phyloP scores from a whole-genome alignment of 192 early-diverging fungal species.

The Podila clonocystis region DNA sequence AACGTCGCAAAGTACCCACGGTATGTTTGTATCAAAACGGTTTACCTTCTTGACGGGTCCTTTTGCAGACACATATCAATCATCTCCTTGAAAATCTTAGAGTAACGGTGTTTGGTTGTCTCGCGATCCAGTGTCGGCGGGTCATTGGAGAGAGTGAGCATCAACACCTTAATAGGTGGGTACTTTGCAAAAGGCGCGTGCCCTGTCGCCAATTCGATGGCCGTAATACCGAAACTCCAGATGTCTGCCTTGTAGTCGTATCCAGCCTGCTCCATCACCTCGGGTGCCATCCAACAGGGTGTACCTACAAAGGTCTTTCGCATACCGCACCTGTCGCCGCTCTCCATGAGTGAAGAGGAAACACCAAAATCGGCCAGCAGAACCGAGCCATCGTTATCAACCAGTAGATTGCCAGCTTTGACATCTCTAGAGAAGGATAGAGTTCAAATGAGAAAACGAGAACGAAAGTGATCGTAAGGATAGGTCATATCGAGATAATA shows the following conservation, averaged over 20 bases:
- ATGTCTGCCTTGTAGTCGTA: conserved; percentile 93
- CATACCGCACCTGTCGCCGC: conserved; percentile 65
- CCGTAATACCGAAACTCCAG: conserved; percentile 93
- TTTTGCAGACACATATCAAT: conserved; percentile 85
- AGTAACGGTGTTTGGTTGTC: conserved; percentile 76
- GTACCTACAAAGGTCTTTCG: conserved; percentile 81
- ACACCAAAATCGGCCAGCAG: conserved; percentile 78
- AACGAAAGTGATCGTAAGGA: too few species aligned
- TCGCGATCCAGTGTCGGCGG: conserved; percentile 88
- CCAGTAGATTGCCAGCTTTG: conserved; percentile 75
- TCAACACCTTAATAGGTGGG: conserved; percentile 88
- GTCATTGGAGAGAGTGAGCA: conserved; percentile 88
- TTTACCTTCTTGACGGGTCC: conserved; percentile 68
- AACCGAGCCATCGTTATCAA: conserved; percentile 73
- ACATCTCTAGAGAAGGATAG: conserved; percentile 60
- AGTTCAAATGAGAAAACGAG: background rate
- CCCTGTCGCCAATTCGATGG: conserved; percentile 85
- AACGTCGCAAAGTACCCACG: background rate
- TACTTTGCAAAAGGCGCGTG: conserved; percentile 91
- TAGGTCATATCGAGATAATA: too few species aligned
- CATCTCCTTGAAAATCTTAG: conserved; percentile 86
- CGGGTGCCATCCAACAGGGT: conserved; percentile 77
- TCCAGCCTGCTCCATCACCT: conserved; percentile 93
- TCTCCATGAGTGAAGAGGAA: conserved; percentile 72
- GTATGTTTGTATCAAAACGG: background rate